Base-by-base conservation (phyloP, 1,284 basidiomycete species). In the Cerrena zonata region DNA sequence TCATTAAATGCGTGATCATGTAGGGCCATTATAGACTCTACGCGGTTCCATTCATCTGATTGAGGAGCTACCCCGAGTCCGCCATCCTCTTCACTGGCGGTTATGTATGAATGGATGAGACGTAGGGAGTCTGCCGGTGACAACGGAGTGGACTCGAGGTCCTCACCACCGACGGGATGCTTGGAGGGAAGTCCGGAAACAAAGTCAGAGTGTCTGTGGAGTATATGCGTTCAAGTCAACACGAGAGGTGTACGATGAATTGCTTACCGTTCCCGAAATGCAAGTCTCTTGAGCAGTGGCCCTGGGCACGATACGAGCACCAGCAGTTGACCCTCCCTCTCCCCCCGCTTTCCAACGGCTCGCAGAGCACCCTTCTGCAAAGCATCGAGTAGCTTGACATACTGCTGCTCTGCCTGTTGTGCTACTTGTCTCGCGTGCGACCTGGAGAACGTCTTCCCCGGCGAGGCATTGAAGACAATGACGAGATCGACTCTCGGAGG, bases 1-100 rank as follows among this genome's bases (percentile, higher is more conserved):
- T 85, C 76, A 61, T 93, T 91, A 68, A 89, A 91, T 27, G 77
- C 69, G 37, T 81, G 79, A 65, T 95, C 86, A 58, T 95, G 93
- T n/a, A 95, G 72, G 2, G 83, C 80, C 69, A 91, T 81, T 46
- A 94, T 78, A 23, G 81, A 82, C 60, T 91, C 83, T 19, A 95
- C 79, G 46, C 87, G 80, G 51, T 83, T 75, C 89, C 91, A 95
- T 46, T 82, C 77, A 21, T 77, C 69, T 21, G 80, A 73, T 15
- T 77, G 80, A 1, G 89, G 85, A 5, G 82, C 80, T 48, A 94
- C 81, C 1, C 88, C 91, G 1, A 94, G 77, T 2, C 91, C 90
- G 12, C 88, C 85, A 53, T 92, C 89, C 10, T 74, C 61, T 0
- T 73, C 70, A 0, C 79, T 80, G 2, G 86, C 82, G 1, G 89